Conservation (phyloP, 305 asterid genomes). For the Rubia tinctorum region DNA sequence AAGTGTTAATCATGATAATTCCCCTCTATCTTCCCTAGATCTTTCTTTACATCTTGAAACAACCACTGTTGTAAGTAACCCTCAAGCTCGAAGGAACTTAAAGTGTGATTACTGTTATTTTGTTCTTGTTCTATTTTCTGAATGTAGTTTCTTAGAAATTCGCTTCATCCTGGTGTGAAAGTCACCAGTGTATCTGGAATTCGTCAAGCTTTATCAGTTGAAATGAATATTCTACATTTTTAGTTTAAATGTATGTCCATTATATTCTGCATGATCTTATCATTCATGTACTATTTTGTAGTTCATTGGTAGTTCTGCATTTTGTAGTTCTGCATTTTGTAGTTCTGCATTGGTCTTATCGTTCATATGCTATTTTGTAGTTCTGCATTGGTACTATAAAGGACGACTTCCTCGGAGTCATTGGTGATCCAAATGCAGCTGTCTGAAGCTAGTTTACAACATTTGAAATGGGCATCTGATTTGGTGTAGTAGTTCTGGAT, state of each 20-base stretch:
- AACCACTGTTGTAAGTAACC: too few relatives aligned
- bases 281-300: not conserved
- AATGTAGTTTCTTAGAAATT: not conserved
- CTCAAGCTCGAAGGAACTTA: too few relatives aligned
- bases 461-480: not conserved
- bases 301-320: too few relatives aligned
- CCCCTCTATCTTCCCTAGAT: too few relatives aligned
- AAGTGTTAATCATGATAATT: too few relatives aligned
- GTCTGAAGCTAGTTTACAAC: constrained; percentile 26
- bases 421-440: constrained; percentile 56
- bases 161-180: not conserved
- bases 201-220: not conserved
- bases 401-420: constrained; percentile 80
- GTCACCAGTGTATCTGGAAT: not conserved
- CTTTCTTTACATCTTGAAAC: too few relatives aligned
- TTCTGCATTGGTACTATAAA: constrained; percentile 87
- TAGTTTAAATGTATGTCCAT: not conserved
- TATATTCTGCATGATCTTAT: not conserved
- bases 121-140: not conserved
- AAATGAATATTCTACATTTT: not conserved
- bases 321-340: too few relatives aligned
- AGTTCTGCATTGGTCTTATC: not conserved
- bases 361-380: constrained; percentile 31
- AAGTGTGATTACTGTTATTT: not conserved
- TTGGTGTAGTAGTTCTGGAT: not conserved